Evolutionary conservation across 2,329 filamentous ascomycete genomes (phyloP).

Genomic region (Diaporthe helianthi): DNA sequence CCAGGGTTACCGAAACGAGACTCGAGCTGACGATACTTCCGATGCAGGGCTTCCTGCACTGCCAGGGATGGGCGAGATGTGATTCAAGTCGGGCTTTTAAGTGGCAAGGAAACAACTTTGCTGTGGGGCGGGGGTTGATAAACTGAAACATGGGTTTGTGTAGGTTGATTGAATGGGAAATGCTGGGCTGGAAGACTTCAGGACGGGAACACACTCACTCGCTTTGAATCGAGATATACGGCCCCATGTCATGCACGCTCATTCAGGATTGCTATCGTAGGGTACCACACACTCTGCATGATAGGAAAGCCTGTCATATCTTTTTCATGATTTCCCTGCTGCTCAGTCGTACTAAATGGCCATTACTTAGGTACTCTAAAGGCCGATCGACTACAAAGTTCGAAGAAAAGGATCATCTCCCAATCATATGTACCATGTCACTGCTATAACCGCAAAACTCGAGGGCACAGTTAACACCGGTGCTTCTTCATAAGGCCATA

Average conservation of each 20-base stretch:
- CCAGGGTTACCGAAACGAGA: neutral
- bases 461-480: too few species aligned
- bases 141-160: neutral
- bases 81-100: neutral
- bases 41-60: constrained; percentile 20
- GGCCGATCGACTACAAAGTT: too few species aligned
- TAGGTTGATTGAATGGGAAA: neutral
- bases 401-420: too few species aligned
- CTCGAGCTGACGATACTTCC: neutral
- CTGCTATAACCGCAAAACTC: too few species aligned
- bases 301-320: neutral
- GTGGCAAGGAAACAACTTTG: neutral
- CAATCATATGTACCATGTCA: too few species aligned
- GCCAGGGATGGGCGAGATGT: constrained; percentile 21
- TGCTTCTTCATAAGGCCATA: too few species aligned
- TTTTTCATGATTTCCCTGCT: neutral
- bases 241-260: neutral
- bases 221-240: neutral
- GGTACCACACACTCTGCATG: neutral
- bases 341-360: too few species aligned
- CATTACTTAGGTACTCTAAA: too few species aligned
- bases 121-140: too few species aligned
- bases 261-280: neutral
- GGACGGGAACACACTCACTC: neutral
- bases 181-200: neutral